These are phyloP conservation scores for Dothistroma septosporum DNA, from an alignment of 2,329 filamentous ascomycete genomes.

Conservation along the genomic window DNA sequence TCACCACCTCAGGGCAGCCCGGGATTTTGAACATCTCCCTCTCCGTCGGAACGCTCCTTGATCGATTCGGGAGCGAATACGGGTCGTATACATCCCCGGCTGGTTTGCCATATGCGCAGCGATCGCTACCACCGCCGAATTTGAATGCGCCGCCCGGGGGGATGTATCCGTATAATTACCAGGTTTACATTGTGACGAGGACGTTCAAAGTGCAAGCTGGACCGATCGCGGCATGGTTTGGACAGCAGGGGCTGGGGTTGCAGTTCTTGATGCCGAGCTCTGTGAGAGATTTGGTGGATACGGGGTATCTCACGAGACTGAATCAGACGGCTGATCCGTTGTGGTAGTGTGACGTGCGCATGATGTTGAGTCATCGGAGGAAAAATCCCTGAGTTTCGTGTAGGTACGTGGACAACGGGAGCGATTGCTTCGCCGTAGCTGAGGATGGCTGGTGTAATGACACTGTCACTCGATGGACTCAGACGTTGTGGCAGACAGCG, in stretches of 20 bases:
- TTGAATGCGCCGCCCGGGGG: slow-evolving; percentile 6
- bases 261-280: slow-evolving; percentile 8
- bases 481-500: too few relatives aligned
- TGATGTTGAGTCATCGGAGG: too few relatives aligned
- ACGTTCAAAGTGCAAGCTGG: slow-evolving; percentile 7
- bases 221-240: slow-evolving; percentile 8
- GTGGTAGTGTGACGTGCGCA: not conserved
- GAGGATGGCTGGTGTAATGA: too few relatives aligned
- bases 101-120: not conserved
- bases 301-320: slow-evolving; percentile 7
- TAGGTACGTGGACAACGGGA: too few relatives aligned
- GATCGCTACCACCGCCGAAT: slow-evolving; percentile 7
- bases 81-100: slow-evolving; percentile 9
- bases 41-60: slow-evolving; percentile 7
- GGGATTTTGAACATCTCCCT: slow-evolving; percentile 7
- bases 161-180: slow-evolving; percentile 11
- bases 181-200: slow-evolving; percentile 8
- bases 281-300: slow-evolving; percentile 6
- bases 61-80: slow-evolving; percentile 13
- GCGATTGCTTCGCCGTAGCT: too few relatives aligned
- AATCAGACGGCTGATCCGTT: slow-evolving; percentile 11
- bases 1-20: slow-evolving; percentile 3
- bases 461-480: too few relatives aligned
- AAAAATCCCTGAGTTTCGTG: too few relatives aligned
- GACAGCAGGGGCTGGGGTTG: slow-evolving; percentile 9